Evolutionary conservation across 768 basidiomycete species (phyloP), one percentile per base, ranked within the genome.

Genomic region (Termitomyces heimii): DNA sequence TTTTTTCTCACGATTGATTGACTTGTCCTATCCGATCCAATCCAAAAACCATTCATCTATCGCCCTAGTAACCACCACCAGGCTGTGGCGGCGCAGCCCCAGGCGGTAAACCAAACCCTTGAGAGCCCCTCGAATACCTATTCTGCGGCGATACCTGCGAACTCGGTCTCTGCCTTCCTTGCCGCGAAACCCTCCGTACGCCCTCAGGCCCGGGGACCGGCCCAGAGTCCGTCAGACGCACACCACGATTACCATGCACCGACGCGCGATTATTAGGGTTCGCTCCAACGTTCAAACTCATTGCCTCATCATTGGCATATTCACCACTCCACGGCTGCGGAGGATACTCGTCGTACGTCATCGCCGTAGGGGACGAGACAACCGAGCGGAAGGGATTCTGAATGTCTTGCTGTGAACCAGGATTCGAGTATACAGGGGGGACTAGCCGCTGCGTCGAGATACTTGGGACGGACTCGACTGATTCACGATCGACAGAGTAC

Each of bases 171-270:
- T 85, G 77, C 39, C 72, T 72, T 9, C 75, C 66, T 47, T 80
- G 83, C 64, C 90, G 76, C 47, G 89, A 81, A 28, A 95, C 89
- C 56, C 93, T 74, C 40, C 92, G 81, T 28, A 94, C 93, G 53
- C 88, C 87, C 18, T 89, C 85, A 9, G 84, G 81, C 35, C 82
- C 81, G 40, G 89, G 86, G 2, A 94, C 89, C 39, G 92, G 92
- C 14, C 95, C 95, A 64, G 82, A 74, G 62, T 98, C 95, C 54
- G 82, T 82, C 55, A 98, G 71, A 45, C 86, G 86, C 48, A 97
- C 79, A 24, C 94, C 92, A 12, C 89, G 82, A 5, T 40, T 40
- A 14, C 55, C 58, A 35, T 50, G 55, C 34, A 31, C 20, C 75
- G 61, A 77, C 77, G 22, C 70, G 67, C 48, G 78, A 75, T 31